A percentile compares a stretch with the other conserved stretches of the same genome.
Conservation (phyloP, 495 filamentous ascomycete genomes). For the Aspergillus avenaceus region DNA sequence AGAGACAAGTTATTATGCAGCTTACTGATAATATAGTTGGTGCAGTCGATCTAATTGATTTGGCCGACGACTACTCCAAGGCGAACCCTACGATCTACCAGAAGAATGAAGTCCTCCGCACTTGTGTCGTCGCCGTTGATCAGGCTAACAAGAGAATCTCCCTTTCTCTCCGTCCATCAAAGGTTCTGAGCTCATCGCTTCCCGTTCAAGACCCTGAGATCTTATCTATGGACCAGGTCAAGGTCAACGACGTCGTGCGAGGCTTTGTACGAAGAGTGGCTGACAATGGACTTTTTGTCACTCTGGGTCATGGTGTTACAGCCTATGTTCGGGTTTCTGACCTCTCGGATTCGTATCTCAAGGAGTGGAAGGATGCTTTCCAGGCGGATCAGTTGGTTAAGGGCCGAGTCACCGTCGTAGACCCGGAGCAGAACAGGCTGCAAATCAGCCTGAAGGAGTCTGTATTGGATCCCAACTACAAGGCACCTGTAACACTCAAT, state of each 20-base stretch:
- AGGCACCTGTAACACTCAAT: slow-evolving; percentile 59
- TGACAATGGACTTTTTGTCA: slow-evolving; percentile 81
- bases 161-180: slow-evolving; percentile 81
- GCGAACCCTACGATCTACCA: slow-evolving; percentile 62
- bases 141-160: slow-evolving; percentile 74
- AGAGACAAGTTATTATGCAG: slow-evolving; percentile 77
- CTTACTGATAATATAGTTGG: slow-evolving; percentile 73
- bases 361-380: slow-evolving; percentile 92
- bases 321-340: slow-evolving; percentile 80
- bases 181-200: slow-evolving; percentile 79
- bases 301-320: slow-evolving; percentile 71
- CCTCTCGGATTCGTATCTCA: slow-evolving; percentile 84
- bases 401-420: slow-evolving; percentile 70
- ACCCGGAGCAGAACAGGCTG: slow-evolving; percentile 60
- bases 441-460: slow-evolving; percentile 87
- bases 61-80: slow-evolving; percentile 79
- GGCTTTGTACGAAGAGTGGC: slow-evolving; percentile 86
- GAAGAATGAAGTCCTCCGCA: slow-evolving; percentile 81
- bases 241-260: slow-evolving; percentile 73
- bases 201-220: slow-evolving; percentile 81
- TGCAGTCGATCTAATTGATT: slow-evolving; percentile 69
- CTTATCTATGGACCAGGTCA: slow-evolving; percentile 60
- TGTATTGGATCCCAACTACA: slow-evolving; percentile 73
- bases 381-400: slow-evolving; percentile 83
- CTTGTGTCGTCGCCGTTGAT: slow-evolving; percentile 78